A percentile compares a stretch with the other conserved stretches of the same genome.
These are phyloP conservation scores for Ajuga reptans DNA, from an alignment of 305 asterid genomes.

Conservation along the genomic window DNA sequence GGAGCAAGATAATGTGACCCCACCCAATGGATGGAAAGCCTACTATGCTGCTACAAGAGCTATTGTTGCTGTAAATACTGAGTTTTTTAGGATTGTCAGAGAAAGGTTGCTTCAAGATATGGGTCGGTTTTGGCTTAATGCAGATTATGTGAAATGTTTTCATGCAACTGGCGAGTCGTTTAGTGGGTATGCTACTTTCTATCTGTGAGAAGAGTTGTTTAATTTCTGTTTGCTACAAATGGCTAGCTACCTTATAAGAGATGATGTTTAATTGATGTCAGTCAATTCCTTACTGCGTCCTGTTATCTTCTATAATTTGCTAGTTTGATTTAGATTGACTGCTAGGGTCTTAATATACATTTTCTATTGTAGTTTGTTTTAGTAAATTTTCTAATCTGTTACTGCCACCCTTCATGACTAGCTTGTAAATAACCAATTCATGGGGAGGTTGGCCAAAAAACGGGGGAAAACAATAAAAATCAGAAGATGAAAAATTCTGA, in stretches of 20 bases:
- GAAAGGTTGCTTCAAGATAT: constrained; percentile 70
- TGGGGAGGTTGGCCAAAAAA: not conserved
- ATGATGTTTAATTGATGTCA: not conserved
- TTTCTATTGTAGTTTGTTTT: not conserved
- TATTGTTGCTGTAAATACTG: constrained; percentile 54
- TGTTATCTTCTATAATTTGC: not conserved
- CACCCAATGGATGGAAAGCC: constrained; percentile 94
- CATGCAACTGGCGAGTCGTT: constrained; percentile 78
- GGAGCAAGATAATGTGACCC: constrained; percentile 72
- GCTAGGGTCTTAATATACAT: not conserved
- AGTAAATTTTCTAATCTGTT: not conserved
- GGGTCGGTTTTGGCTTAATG: constrained; percentile 91
- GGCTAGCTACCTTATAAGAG: not conserved
- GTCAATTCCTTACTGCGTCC: not conserved
- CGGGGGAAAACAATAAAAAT: not conserved
- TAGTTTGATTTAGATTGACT: not conserved
- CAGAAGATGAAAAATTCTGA: not conserved
- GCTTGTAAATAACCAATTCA: no score
- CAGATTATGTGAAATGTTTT: constrained; percentile 87
- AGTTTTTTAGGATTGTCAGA: constrained; percentile 58
- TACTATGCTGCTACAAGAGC: constrained; percentile 94
- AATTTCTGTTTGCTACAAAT: not conserved
- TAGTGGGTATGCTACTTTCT: constrained; percentile 62
- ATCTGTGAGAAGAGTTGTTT: not conserved
- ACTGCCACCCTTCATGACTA: not conserved